Evolutionary conservation across 2,329 filamentous ascomycete species (phyloP), one percentile per base, ranked within the genome.

Genomic region (Myriangium duriaei): DNA sequence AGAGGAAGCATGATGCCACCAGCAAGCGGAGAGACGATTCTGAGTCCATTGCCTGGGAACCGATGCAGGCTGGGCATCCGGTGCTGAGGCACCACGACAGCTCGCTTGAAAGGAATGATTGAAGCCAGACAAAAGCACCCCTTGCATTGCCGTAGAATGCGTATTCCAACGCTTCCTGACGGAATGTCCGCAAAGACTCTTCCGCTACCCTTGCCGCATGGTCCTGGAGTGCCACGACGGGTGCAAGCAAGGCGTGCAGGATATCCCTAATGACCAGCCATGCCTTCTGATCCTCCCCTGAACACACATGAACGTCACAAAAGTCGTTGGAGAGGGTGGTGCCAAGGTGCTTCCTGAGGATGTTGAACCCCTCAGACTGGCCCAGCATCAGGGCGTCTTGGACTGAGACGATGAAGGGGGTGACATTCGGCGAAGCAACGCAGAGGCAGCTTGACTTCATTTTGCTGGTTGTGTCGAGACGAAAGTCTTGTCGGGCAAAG

Each of bases 21-120:
- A 62, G 60, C 15, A 67, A 49, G 34, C 64, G 57, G 38, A 69
- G 59, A 18, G 64, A 61, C 32, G 61, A 64, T 46, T 68, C 65
- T 4, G 63, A 65, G 46, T 61, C 61, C 16, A 68, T 49, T 0
- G 61, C 60, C 19, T 60, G 55, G 3, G 57, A 52, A 4, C 62
- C 61, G 4, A 65, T 52, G 51, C 65, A 69, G 4, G 61, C 64
- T 19, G 72, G 71, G 51, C 72, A 76, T 16, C 71, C 69, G 16
- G 62, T 55, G 2, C 69, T 72, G 41, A 64, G 57, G 47, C 69
- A 72, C 70, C 71, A 76, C 44, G 74, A 67, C 15, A 49, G 49
- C 42, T 68, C 64, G 45, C 72, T 70, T 36, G 73, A 70, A 14
- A 76, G 52, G 42, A 75, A 72, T 53, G 69, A 74, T 44, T 74